These are phyloP conservation scores for Talaromyces borbonicus DNA, from an alignment of 495 filamentous ascomycete species.

Conservation along the genomic window DNA sequence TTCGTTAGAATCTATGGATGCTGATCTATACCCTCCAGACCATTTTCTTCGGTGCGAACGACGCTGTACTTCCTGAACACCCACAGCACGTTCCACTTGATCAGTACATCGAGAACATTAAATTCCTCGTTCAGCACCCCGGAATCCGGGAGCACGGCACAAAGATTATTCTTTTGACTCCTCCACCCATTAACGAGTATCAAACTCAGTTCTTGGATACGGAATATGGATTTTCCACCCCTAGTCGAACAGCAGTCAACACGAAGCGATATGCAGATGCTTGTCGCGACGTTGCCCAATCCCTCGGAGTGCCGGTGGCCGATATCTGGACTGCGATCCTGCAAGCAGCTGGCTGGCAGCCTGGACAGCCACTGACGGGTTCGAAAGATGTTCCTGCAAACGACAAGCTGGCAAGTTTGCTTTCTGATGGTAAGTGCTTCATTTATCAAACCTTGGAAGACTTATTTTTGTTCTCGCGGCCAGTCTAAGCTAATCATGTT, in stretches of 20 bases:
- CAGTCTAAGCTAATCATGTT: too few species aligned
- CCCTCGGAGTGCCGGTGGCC: conserved; percentile 53
- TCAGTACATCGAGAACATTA: conserved; percentile 61
- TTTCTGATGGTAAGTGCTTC: conserved; percentile 48
- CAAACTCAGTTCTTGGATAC: conserved; percentile 44
- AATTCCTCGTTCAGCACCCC: conserved; percentile 57
- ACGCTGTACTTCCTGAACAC: conserved; percentile 54
- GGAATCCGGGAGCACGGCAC: conserved; percentile 57
- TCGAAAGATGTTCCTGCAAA: conserved; percentile 40
- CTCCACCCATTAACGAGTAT: conserved; percentile 75
- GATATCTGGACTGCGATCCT: conserved; percentile 71
- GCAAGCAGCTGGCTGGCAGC: conserved; percentile 52
- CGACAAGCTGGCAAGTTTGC: conserved; percentile 37
- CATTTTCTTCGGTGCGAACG: conserved; percentile 82
- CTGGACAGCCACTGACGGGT: conserved; percentile 42
- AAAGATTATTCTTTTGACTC: conserved; percentile 64
- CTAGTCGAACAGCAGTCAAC: conserved; percentile 48
- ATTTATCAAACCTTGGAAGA: not conserved
- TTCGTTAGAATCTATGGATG: not conserved
- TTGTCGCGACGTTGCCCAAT: conserved; percentile 52
- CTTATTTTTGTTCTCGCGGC: too few species aligned
- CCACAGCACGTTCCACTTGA: conserved; percentile 66
- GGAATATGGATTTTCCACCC: conserved; percentile 33
- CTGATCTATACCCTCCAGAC: conserved; percentile 35
- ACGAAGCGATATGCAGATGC: conserved; percentile 66